Percentiles rank a stretch among this genome's conserved stretches.
phyloP scores from a whole-genome alignment of 306 rosid species.

The Urtica urens region DNA sequence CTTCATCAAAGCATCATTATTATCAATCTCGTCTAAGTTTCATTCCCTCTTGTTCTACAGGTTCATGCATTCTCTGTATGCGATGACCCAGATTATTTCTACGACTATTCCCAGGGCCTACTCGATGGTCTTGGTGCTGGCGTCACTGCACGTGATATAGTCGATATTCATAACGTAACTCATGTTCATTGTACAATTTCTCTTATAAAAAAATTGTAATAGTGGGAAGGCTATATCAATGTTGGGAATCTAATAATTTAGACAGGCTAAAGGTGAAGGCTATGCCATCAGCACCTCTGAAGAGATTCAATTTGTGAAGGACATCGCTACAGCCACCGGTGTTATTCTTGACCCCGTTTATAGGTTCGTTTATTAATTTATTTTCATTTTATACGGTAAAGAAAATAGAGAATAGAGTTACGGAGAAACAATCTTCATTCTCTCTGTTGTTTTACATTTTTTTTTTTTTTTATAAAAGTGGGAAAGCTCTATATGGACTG shows the following conservation, averaged over 20 bases:
- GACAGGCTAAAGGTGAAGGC: constrained; percentile 86
- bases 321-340: constrained; percentile 70
- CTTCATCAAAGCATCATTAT: constrained; percentile 3
- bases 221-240: no score
- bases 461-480: no score
- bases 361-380: no score
- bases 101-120: constrained; percentile 65
- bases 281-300: constrained; percentile 79
- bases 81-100: constrained; percentile 83
- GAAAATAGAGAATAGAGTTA: neutral
- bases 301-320: constrained; percentile 68
- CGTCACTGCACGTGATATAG: constrained; percentile 55
- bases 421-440: constrained; percentile 3
- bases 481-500: constrained; percentile 74
- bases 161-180: constrained; percentile 65
- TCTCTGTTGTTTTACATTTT: neutral
- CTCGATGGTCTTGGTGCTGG: constrained; percentile 76
- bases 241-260: no score
- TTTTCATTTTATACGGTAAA: no score
- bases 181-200: neutral
- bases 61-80: constrained; percentile 77
- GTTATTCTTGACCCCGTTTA: constrained; percentile 90
- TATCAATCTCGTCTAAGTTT: constrained; percentile 1
- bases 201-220: no score
- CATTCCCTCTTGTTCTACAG: constrained; percentile 32